A percentile compares a stretch with the other conserved stretches of the same genome.
phyloP scores from a whole-genome alignment of 805 yeast species.

The Tetrapisispora pingtungensis region DNA sequence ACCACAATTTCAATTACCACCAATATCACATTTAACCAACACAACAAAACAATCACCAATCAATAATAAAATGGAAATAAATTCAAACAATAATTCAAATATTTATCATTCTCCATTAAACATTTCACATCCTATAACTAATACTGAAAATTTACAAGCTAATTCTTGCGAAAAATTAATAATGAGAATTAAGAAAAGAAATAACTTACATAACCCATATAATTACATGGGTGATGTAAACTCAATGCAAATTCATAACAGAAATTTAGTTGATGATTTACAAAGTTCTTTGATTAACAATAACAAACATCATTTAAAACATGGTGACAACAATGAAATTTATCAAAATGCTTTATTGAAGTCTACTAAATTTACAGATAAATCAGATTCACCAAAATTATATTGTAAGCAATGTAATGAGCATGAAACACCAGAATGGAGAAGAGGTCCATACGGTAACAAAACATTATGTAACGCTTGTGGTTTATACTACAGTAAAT shows the following conservation, averaged over 20 bases:
- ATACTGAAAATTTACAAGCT: not conserved
- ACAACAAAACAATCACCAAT: not conserved
- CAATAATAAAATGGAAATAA: not conserved
- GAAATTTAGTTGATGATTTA: not conserved
- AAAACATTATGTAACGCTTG: constrained; percentile 87
- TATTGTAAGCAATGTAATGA: constrained; percentile 66
- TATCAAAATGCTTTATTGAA: not conserved
- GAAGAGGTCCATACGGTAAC: constrained; percentile 78
- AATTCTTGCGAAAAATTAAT: constrained; percentile 1
- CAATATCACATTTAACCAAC: constrained; percentile 2
- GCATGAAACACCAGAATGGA: constrained; percentile 82
- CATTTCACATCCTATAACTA: not conserved
- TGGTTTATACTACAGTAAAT: constrained; percentile 64
- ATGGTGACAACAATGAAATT: not conserved
- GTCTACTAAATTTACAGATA: not conserved
- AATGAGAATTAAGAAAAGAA: constrained; percentile 2
- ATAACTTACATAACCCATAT: constrained; percentile 1
- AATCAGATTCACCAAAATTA: not conserved
- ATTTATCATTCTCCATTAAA: not conserved
- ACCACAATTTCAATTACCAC: constrained; percentile 2
- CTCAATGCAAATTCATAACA: not conserved
- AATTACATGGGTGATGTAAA: not conserved
- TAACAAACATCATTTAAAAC: not conserved
- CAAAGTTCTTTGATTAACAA: not conserved
- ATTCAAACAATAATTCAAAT: not conserved